Conservation (phyloP, 345 rosid genomes). For the Bruguiera gymnorhiza region DNA sequence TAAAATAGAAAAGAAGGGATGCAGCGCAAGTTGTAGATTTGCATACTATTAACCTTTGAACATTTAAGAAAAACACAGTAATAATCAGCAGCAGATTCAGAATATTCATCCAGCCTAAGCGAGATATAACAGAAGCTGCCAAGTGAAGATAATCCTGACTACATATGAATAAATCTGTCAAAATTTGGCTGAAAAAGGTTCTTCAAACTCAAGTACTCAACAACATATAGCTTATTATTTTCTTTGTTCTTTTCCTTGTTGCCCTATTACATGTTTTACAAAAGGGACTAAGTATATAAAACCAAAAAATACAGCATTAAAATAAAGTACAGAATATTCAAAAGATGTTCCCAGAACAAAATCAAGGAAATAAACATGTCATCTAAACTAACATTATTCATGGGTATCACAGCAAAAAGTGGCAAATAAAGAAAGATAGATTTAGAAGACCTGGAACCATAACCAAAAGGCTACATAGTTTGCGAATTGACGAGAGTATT, state of each 20-base stretch:
- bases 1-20: neutral
- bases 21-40: neutral
- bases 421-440: neutral
- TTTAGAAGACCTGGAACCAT: slow-evolving; percentile 63
- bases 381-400: too few species aligned
- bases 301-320: too few species aligned
- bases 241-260: neutral
- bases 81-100: slow-evolving; percentile 2
- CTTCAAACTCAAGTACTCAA: neutral
- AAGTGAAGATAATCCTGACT: slow-evolving; percentile 1
- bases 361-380: neutral
- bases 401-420: neutral
- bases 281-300: neutral
- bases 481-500: slow-evolving; percentile 50
- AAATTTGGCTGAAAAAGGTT: neutral
- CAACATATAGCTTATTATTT: neutral
- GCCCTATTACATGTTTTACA: neutral
- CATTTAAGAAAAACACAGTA: neutral
- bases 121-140: neutral
- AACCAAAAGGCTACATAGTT: slow-evolving; percentile 75
- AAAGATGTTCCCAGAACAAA: neutral
- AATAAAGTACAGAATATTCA: neutral
- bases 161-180: too few species aligned
- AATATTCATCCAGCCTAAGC: neutral
- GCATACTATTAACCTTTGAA: neutral